These are phyloP conservation scores for Diplodia mutila DNA, from an alignment of 2,329 filamentous ascomycete genomes.

Conservation along the genomic window DNA sequence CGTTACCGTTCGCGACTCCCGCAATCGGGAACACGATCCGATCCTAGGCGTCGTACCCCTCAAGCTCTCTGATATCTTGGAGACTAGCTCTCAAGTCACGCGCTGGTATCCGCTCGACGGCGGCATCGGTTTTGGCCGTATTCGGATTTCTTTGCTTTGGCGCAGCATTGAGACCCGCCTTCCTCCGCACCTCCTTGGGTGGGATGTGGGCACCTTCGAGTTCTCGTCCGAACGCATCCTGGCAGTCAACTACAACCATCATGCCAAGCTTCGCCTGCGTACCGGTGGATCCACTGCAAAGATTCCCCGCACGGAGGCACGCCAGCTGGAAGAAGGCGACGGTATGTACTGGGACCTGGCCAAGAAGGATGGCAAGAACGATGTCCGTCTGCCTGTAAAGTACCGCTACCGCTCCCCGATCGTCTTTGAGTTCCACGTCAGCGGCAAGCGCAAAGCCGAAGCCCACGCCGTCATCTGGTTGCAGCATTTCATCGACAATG, in stretches of 20 bases:
- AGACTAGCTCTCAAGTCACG: conserved; percentile 83
- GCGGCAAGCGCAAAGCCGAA: conserved; percentile 70
- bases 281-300: conserved; percentile 83
- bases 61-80: conserved; percentile 83
- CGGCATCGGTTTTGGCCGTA: conserved; percentile 84
- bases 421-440: conserved; percentile 80
- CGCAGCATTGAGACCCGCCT: conserved; percentile 84
- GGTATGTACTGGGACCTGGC: conserved; percentile 64
- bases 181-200: conserved; percentile 83
- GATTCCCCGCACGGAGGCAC: conserved; percentile 67
- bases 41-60: conserved; percentile 91
- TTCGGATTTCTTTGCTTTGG: conserved; percentile 88
- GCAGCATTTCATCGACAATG: conserved; percentile 79
- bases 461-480: conserved; percentile 86
- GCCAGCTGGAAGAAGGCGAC: conserved; percentile 61
- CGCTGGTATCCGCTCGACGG: conserved; percentile 97
- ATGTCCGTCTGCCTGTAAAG: conserved; percentile 81
- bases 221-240: conserved; percentile 74
- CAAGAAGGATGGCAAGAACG: conserved; percentile 53
- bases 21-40: conserved; percentile 90
- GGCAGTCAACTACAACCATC: conserved; percentile 64
- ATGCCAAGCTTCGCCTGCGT: conserved; percentile 72
- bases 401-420: conserved; percentile 88
- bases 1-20: conserved; percentile 82
- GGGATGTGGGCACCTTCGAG: conserved; percentile 94